These are phyloP conservation scores for Ascochyta pisi DNA, from an alignment of 2,329 filamentous ascomycete species.

Conservation along the genomic window DNA sequence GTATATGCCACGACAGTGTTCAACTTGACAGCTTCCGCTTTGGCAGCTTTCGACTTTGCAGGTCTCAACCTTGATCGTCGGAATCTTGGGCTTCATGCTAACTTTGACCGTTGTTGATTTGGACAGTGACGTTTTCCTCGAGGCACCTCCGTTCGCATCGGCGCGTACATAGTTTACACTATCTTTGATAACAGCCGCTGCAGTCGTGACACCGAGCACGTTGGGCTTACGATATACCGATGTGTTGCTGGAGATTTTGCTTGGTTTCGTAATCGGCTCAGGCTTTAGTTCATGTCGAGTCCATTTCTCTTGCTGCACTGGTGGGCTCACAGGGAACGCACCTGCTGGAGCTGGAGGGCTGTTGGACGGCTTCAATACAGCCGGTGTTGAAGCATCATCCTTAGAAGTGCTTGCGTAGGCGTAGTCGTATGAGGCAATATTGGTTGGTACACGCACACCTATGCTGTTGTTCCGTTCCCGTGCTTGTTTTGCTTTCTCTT, in stretches of 20 bases:
- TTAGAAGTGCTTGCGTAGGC: constrained; percentile 18
- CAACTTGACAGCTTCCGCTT: neutral
- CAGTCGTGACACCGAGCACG: constrained; percentile 1
- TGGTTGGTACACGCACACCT: constrained; percentile 32
- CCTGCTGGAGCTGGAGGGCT: constrained; percentile 29
- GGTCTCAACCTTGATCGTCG: neutral
- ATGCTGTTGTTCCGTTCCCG: constrained; percentile 32
- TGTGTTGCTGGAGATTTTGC: constrained; percentile 12
- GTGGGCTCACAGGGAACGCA: constrained; percentile 37
- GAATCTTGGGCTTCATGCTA: constrained; percentile 27
- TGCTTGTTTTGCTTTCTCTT: constrained; percentile 35
- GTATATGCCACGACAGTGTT: constrained; percentile 16
- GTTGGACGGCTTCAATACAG: constrained; percentile 12
- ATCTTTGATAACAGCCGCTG: constrained; percentile 8
- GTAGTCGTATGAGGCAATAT: constrained; percentile 39
- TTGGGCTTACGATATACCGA: constrained; percentile 23
- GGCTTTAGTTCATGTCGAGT: neutral
- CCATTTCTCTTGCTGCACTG: constrained; percentile 28
- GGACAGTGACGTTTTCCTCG: constrained; percentile 10
- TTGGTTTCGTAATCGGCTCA: neutral
- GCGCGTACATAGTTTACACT: constrained; percentile 7
- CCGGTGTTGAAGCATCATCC: constrained; percentile 5
- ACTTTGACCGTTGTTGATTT: constrained; percentile 29
- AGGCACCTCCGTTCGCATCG: constrained; percentile 22
- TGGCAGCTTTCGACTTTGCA: neutral